Evolutionary conservation across 163 green algal species (phyloP).

Genomic region (Chloromonas sp.): DNA sequence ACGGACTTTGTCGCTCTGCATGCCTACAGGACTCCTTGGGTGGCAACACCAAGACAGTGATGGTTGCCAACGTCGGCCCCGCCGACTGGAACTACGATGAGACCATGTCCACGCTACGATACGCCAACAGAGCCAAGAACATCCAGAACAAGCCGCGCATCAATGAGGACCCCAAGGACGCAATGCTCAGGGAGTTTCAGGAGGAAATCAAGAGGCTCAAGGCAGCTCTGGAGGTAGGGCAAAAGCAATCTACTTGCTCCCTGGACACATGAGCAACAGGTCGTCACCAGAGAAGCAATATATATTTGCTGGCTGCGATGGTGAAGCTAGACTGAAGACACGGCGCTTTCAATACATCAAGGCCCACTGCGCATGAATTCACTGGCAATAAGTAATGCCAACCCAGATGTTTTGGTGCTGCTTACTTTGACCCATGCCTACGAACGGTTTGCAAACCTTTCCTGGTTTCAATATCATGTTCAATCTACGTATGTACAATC

Average conservation of each 20-base stretch:
- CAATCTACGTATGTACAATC: no score
- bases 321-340: no score
- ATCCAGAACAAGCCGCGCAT: constrained; percentile 80
- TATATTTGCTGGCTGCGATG: no score
- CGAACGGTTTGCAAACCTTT: no score
- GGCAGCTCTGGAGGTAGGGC: constrained; percentile 41
- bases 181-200: constrained; percentile 78
- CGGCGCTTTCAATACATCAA: no score
- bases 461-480: no score
- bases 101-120: constrained; percentile 69
- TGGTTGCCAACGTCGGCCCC: constrained; percentile 82
- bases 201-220: constrained; percentile 69
- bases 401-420: no score
- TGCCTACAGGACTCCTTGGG: constrained; percentile 58
- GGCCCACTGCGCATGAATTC: no score
- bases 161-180: constrained; percentile 79
- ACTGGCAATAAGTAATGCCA: no score
- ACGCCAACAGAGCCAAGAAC: constrained; percentile 77
- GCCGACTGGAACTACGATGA: constrained; percentile 82
- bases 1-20: no score
- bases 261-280: neutral
- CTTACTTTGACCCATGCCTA: no score
- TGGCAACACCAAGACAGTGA: constrained; percentile 84
- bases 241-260: neutral
- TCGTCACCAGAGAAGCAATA: no score